Conservation (phyloP, 495 filamentous ascomycete species). For the Collariella sp. region DNA sequence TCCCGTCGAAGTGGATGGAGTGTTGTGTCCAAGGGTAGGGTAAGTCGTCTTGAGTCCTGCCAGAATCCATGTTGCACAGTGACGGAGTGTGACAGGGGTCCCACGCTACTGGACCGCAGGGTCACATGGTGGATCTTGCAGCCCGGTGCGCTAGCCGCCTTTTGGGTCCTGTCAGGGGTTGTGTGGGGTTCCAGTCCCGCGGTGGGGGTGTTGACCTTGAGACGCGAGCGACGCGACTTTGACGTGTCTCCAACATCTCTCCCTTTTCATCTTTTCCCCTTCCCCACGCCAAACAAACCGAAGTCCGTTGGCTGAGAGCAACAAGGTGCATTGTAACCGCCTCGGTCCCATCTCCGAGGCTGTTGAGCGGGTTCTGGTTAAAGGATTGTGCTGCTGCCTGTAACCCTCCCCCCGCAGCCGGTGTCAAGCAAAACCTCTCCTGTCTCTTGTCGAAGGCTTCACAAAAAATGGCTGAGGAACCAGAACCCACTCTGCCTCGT, state of each 20-base stretch:
- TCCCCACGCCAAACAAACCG: not conserved
- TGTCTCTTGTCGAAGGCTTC: not conserved
- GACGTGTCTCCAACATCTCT: no score
- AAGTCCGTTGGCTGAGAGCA: no score
- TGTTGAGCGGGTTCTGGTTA: not conserved
- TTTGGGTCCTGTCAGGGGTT: not conserved
- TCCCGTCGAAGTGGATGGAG: no score
- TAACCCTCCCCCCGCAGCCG: no score
- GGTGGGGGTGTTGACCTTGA: not conserved
- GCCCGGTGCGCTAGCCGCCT: not conserved
- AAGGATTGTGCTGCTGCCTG: not conserved
- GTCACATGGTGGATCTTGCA: no score
- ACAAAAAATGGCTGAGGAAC: conserved; percentile 13
- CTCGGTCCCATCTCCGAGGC: not conserved
- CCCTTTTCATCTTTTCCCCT: not conserved
- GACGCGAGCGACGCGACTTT: conserved; percentile 3
- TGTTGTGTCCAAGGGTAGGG: no score
- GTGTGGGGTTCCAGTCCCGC: not conserved
- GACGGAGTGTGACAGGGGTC: no score
- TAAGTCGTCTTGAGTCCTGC: no score
- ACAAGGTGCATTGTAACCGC: no score
- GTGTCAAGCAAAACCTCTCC: no score
- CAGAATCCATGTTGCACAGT: no score
- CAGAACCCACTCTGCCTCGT: conserved; percentile 37
- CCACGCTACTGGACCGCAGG: no score